phyloP scores from a whole-genome alignment of 345 rosid species.

The Noccaea bulbosa region DNA sequence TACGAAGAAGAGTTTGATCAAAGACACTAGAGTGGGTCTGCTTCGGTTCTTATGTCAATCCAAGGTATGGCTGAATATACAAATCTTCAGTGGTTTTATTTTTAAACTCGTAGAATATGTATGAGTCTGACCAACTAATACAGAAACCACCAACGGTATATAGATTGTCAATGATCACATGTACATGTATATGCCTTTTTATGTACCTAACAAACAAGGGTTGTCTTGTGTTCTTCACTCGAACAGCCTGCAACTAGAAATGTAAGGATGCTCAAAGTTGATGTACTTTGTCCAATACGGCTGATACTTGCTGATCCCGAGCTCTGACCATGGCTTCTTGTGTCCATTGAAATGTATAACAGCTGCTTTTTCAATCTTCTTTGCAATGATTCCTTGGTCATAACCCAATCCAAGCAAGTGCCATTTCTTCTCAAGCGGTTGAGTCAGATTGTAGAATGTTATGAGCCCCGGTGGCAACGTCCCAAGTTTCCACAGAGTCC shows the following conservation, averaged over 20 bases:
- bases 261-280: conserved; percentile 42
- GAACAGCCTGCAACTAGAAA: conserved; percentile 40
- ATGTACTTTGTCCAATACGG: conserved; percentile 57
- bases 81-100: not conserved
- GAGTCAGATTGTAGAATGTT: conserved; percentile 59
- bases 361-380: conserved; percentile 52
- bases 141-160: too few relatives aligned
- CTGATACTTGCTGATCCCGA: conserved; percentile 57
- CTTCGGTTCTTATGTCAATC: conserved; percentile 7
- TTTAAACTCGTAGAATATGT: not conserved
- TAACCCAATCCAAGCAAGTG: conserved; percentile 74
- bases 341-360: conserved; percentile 77
- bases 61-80: not conserved
- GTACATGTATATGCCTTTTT: conserved; percentile 1
- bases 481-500: conserved; percentile 59
- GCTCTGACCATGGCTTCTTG: conserved; percentile 70
- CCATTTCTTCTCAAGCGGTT: conserved; percentile 58
- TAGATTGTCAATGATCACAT: not conserved
- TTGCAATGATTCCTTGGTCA: conserved; percentile 46
- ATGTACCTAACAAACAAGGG: conserved; percentile 22
- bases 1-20: conserved; percentile 40
- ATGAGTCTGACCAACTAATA: not conserved
- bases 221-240: conserved; percentile 27
- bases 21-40: too few relatives aligned
- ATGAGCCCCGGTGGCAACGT: conserved; percentile 69